phyloP scores from a whole-genome alignment of 495 filamentous ascomycete genomes.

The Parathielavia appendiculata region DNA sequence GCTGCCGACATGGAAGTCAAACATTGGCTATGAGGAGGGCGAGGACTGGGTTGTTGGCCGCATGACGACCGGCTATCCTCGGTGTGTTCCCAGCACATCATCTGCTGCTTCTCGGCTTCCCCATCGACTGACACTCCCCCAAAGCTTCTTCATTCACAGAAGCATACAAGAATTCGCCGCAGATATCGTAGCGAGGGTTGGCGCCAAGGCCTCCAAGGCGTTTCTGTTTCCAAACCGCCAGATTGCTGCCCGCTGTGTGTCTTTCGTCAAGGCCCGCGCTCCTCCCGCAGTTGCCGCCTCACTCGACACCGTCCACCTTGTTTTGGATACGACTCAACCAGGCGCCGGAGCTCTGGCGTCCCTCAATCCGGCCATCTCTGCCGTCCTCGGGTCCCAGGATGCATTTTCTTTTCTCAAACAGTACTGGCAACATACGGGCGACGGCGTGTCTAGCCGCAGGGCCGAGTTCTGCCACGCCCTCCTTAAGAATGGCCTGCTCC shows the following conservation, averaged over 20 bases:
- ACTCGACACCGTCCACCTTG: constrained; percentile 64
- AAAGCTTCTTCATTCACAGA: constrained; percentile 88
- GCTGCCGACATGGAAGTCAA: constrained; percentile 86
- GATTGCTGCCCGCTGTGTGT: constrained; percentile 61
- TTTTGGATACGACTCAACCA: constrained; percentile 47
- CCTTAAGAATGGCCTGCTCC: constrained; percentile 64
- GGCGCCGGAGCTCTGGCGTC: constrained; percentile 44
- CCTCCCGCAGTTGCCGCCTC: constrained; percentile 42
- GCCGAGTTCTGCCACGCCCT: constrained; percentile 80
- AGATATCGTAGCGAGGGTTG: constrained; percentile 61
- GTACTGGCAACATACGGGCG: constrained; percentile 97
- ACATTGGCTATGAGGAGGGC: constrained; percentile 90
- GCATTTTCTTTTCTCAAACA: constrained; percentile 68
- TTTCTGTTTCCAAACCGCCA: constrained; percentile 73
- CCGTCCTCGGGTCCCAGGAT: constrained; percentile 64
- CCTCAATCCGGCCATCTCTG: constrained; percentile 51
- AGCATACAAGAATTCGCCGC: constrained; percentile 68
- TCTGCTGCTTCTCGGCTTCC: neutral
- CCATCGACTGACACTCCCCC: constrained; percentile 5
- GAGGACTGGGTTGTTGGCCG: constrained; percentile 75
- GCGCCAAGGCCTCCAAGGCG: constrained; percentile 57
- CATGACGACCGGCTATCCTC: constrained; percentile 89
- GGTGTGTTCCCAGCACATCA: constrained; percentile 38
- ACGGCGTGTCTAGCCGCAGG: constrained; percentile 85
- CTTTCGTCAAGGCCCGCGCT: constrained; percentile 62